Conservation (phyloP, 345 rosid species). For the Syzygium aqueum region DNA sequence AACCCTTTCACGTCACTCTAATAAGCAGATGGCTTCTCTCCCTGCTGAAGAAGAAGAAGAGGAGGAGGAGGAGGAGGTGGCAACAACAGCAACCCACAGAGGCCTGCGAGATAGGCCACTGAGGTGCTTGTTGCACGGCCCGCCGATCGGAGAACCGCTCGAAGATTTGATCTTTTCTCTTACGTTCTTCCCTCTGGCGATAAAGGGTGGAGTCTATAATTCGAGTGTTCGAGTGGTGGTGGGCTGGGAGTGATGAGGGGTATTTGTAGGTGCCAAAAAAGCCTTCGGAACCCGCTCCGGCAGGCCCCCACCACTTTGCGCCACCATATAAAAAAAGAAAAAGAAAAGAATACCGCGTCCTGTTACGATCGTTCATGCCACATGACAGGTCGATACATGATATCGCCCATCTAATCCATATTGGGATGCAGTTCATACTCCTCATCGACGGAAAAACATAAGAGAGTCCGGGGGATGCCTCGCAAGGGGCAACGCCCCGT, state of each 20-base stretch:
- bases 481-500: no score
- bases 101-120: conserved; percentile 25
- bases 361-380: not conserved
- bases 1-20: not conserved
- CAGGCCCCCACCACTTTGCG: not conserved
- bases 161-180: not conserved
- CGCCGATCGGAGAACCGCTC: not conserved
- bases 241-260: not conserved
- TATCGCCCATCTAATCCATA: not conserved
- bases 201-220: not conserved
- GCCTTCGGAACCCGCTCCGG: not conserved
- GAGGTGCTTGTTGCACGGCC: conserved; percentile 26
- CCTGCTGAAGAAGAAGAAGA: not conserved
- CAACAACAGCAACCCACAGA: conserved; percentile 18
- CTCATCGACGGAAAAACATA: no score
- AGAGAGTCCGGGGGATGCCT: no score
- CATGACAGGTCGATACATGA: not conserved
- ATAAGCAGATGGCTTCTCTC: not conserved
- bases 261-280: not conserved
- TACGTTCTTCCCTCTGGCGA: not conserved
- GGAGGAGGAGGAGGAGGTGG: not conserved
- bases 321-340: not conserved
- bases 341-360: not conserved
- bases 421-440: no score
- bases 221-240: not conserved